Percentiles rank a stretch among this genome's conserved stretches.
phyloP scores from a whole-genome alignment of 805 yeast genomes.

The Monosporozyma solicola region DNA sequence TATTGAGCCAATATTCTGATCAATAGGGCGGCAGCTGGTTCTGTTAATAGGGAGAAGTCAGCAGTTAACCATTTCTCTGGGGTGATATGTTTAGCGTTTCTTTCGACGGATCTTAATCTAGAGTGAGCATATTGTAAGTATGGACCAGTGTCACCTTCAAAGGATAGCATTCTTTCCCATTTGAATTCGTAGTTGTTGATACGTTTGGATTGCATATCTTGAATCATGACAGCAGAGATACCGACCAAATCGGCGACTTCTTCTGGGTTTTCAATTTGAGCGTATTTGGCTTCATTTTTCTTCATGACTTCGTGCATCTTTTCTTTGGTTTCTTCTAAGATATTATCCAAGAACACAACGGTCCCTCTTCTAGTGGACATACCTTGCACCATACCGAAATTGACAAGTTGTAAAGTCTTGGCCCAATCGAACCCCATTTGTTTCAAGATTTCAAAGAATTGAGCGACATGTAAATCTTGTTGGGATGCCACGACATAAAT shows the following conservation, averaged over 20 bases:
- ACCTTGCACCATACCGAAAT: constrained; percentile 95
- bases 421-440: constrained; percentile 89
- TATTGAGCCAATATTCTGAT: constrained; percentile 75
- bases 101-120: constrained; percentile 85
- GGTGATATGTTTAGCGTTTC: constrained; percentile 53
- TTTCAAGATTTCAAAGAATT: constrained; percentile 86
- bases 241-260: constrained; percentile 91
- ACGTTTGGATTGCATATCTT: constrained; percentile 96
- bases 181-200: constrained; percentile 90
- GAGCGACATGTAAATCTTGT: constrained; percentile 89
- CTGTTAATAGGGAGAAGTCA: constrained; percentile 53
- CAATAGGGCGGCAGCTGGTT: constrained; percentile 60
- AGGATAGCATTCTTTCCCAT: constrained; percentile 96
- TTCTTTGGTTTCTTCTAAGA: constrained; percentile 84
- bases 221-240: constrained; percentile 95
- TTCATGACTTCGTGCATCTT: constrained; percentile 95
- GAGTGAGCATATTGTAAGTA: constrained; percentile 97
- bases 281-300: constrained; percentile 80
- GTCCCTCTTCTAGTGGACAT: constrained; percentile 98
- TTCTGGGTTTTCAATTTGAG: constrained; percentile 90
- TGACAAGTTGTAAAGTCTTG: constrained; percentile 64
- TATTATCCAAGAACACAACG: constrained; percentile 91
- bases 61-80: constrained; percentile 36
- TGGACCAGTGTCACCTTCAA: constrained; percentile 99
- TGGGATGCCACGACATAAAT: constrained; percentile 91